phyloP scores from a whole-genome alignment of 495 filamentous ascomycete species.

The Aspergillus sclerotiicarbonarius region DNA sequence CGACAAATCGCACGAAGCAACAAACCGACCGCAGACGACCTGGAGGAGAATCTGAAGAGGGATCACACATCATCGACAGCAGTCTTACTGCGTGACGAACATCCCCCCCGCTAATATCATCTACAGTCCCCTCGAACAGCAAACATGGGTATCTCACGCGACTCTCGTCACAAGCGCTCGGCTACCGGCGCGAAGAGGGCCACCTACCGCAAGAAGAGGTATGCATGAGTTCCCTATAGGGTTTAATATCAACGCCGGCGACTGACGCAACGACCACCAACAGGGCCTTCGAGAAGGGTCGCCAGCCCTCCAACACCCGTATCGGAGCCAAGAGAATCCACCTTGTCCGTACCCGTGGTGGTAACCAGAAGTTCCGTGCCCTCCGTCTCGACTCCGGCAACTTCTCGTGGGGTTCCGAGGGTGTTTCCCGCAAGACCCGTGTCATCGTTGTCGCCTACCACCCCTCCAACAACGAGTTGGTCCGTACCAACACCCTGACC shows the following conservation, averaged over 20 bases:
- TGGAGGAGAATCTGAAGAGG: background rate
- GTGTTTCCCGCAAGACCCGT: slow-evolving; percentile 95
- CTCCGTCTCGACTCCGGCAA: slow-evolving; percentile 99
- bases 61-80: background rate
- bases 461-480: slow-evolving; percentile 99
- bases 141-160: slow-evolving; percentile 99
- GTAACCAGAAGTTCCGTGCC: slow-evolving; percentile 98
- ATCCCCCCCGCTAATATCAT: background rate
- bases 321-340: slow-evolving; percentile 99
- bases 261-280: slow-evolving; percentile 39
- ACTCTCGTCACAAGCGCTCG: slow-evolving; percentile 98
- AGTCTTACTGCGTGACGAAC: background rate
- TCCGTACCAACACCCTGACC: slow-evolving; percentile 99
- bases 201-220: slow-evolving; percentile 87
- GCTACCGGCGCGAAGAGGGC: slow-evolving; percentile 95
- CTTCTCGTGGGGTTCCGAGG: slow-evolving; percentile 99
- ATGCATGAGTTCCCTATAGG: slow-evolving; percentile 32
- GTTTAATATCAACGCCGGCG: slow-evolving; percentile 3
- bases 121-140: slow-evolving; percentile 57
- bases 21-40: background rate
- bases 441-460: slow-evolving; percentile 97
- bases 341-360: slow-evolving; percentile 96
- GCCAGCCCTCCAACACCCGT: slow-evolving; percentile 98
- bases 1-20: background rate
- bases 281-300: slow-evolving; percentile 99